Base-by-base conservation (phyloP, 768 basidiomycete species). In the Leucocoprinus sp. region DNA sequence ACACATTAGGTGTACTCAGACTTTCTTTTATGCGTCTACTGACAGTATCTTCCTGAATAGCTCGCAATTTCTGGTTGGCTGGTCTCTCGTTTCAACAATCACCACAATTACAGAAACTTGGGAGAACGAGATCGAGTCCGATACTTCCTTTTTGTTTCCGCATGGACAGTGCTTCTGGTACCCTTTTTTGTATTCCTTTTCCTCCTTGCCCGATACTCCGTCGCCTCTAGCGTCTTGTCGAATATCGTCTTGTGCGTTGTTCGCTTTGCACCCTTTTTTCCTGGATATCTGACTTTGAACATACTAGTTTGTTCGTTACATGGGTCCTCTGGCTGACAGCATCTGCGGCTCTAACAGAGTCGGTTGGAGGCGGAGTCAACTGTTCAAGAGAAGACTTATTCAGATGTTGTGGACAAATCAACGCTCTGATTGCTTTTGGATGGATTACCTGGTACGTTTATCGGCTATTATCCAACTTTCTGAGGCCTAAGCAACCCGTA, bases 281-380 rank as follows among this genome's bases (percentile, higher is more conserved):
- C 4, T 36, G 6, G 23, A 4, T 33, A 8, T 18, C 18, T 23
- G 18, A 17, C 8, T 26, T 39, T 36, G 4, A 15, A 40, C 18
- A 8, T 5, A 9, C 12, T 50, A 87, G 85, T 63, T 60, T 88
- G 39, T 47, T 68, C 39, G 11, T 89, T 15, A 85, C 84, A 1
- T 89, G 85, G 84, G 68, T 89, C 28, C 69, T 87, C 49, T 91
- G 87, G 87, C 69, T 76, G 2, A 78, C 85, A 0, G 84, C 72
- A 2, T 84, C 84, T 1, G 80, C 84, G 1, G 71, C 82, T 2
- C 71, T 89, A 37, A 88, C 87, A 1, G 63, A 74, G 15, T 61
- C 72, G 19, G 66, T 87, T 23, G 79, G 80, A 9, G 87, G 87
- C 11, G 76, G 81, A 8, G 57, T 84, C 45, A 78, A 85, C 56